Evolutionary conservation across 2,329 filamentous ascomycete genomes (phyloP), one percentile per base, ranked within the genome.

Genomic region (Trichoderma koningii): DNA sequence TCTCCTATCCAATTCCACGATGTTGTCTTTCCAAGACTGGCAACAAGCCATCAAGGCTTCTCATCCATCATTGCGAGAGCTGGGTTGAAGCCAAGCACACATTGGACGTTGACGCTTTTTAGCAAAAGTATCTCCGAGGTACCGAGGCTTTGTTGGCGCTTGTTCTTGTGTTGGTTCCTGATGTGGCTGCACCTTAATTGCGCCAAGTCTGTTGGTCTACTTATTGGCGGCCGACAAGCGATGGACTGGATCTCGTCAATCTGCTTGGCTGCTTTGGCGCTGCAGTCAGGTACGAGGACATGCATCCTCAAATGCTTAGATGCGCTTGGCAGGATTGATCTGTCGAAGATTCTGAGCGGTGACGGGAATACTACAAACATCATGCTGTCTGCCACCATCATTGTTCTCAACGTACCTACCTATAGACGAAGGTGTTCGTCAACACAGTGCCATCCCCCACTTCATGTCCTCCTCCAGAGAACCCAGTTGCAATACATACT

Each of bases 101-200:
- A n/a, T 41, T 41, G 38, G 38, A 41, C 9, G 3, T 41, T 41
- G 15, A 9, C 6, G 14, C 9, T 9, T 23, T 17, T 23, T 15
- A 14, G n/a, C 3, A 30, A 30, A 52, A 34, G 28, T 15, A 12
- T 38, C 34, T 23, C 5, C 10, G 7, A 47, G 44, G 44, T 47
- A 47, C 26, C 26, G 15, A 19, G 12, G 26, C 17, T 34, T 17
- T 19, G 26, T 30, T 10, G 50, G 15, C n/a, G 17, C 15, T 44
- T 44, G 48, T 30, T 51, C 9, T 51, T 14, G 30, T 38, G 38
- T 10, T 15, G 4, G 34, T 38, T 38, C 34, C 48, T 48, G 59
- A 23, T 62, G 59, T 53, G 59, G 59, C 59, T 62, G 59, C 48
- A 34, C 47, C n/a, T 44, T 34, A 44, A 30, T 7, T 15, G 44